Percentiles rank a stretch among this genome's conserved stretches.
Evolutionary conservation across 305 asterid genomes (phyloP).

Genomic region (Fraxinus baroniana): DNA sequence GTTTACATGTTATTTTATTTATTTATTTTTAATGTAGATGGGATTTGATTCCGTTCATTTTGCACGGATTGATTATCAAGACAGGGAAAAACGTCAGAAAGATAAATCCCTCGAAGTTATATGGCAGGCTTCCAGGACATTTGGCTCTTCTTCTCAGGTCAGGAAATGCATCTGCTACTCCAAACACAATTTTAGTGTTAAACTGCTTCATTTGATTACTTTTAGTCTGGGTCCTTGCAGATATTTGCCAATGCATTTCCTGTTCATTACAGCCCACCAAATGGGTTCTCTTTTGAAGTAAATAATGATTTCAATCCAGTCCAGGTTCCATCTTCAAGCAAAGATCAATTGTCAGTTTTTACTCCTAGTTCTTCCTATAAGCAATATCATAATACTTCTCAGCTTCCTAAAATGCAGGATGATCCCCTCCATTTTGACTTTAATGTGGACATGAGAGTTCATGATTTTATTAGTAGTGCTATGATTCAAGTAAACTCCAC

Average conservation of each 20-base stretch:
- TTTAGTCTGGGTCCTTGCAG: slow-evolving; percentile 40
- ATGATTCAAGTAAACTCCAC: slow-evolving; percentile 50
- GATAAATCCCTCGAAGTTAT: slow-evolving; percentile 78
- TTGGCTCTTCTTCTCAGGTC: slow-evolving; percentile 73
- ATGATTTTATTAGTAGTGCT: slow-evolving; percentile 67
- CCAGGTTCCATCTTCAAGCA: slow-evolving; percentile 47
- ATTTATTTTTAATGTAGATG: slow-evolving; percentile 35
- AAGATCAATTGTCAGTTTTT: slow-evolving; percentile 14
- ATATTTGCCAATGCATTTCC: slow-evolving; percentile 78
- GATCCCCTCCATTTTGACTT: slow-evolving; percentile 59
- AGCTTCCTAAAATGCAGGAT: slow-evolving; percentile 50
- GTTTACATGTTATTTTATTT: background rate
- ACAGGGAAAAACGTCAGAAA: slow-evolving; percentile 59
- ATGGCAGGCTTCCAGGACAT: slow-evolving; percentile 79
- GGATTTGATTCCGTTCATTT: slow-evolving; percentile 85
- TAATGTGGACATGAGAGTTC: slow-evolving; percentile 60
- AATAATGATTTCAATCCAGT: slow-evolving; percentile 43
- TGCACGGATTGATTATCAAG: slow-evolving; percentile 87
- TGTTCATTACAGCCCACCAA: slow-evolving; percentile 70
- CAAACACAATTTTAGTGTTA: background rate
- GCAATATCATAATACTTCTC: slow-evolving; percentile 7
- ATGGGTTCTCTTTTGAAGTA: slow-evolving; percentile 72
- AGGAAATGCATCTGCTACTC: slow-evolving; percentile 7
- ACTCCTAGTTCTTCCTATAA: background rate
- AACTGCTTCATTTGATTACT: slow-evolving; percentile 19